Evolutionary conservation across 1,284 basidiomycete species (phyloP).

Genomic region (Papiliotrema terrestris): DNA sequence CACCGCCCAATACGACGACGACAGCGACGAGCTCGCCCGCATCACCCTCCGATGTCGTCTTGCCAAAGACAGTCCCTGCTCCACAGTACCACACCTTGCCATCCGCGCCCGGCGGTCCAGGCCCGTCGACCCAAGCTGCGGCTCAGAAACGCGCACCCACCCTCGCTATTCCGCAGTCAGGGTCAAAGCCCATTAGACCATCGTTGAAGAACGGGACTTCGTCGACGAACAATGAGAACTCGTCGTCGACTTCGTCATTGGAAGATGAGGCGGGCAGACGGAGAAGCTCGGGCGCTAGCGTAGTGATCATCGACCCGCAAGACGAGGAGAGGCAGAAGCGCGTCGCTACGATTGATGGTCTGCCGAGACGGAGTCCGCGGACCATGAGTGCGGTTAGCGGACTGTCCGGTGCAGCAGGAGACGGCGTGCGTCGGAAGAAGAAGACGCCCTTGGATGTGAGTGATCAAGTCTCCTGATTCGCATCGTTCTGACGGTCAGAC

Average conservation of each 20-base stretch:
- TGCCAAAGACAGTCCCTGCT: neutral
- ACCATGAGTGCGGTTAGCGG: neutral
- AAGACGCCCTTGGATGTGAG: neutral
- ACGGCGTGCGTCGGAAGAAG: neutral
- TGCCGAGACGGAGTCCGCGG: conserved; percentile 1
- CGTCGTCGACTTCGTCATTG: conserved; percentile 8
- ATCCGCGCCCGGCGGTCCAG: conserved; percentile 23
- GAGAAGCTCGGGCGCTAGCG: conserved; percentile 15
- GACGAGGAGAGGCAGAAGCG: conserved; percentile 1
- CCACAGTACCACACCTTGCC: too few species aligned
- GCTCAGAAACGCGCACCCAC: conserved; percentile 1
- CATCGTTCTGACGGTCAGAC: conserved; percentile 54
- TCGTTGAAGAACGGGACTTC: conserved; percentile 9
- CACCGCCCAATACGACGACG: conserved; percentile 2
- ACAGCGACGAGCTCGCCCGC: neutral
- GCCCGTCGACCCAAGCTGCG: conserved; percentile 19
- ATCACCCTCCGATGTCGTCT: too few species aligned
- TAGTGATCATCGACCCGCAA: conserved; percentile 19
- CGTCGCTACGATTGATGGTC: neutral
- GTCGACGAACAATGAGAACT: conserved; percentile 5
- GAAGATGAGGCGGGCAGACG: conserved; percentile 5
- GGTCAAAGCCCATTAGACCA: conserved; percentile 10
- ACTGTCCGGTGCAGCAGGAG: neutral
- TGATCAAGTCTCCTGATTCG: neutral
- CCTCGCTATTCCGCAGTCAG: conserved; percentile 2